These are phyloP conservation scores for Saccharomycopsis synnaedendra DNA, from an alignment of 805 yeast species.

Conservation along the genomic window DNA sequence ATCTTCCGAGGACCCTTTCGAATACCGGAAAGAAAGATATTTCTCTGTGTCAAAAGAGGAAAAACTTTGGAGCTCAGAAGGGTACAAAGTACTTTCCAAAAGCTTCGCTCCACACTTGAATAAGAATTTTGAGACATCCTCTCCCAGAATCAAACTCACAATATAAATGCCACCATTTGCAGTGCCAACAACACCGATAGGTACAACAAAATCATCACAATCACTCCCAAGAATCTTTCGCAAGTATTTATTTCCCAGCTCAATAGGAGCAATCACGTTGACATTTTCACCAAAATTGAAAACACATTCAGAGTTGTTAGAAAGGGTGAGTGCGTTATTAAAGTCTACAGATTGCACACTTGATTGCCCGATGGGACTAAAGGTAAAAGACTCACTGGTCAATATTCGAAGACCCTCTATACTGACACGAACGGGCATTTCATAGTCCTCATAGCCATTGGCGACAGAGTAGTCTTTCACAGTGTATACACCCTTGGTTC, in stretches of 20 bases:
- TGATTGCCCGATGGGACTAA: no score
- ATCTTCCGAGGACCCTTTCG: no score
- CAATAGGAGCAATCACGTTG: constrained; percentile 17
- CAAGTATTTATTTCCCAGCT: constrained; percentile 1
- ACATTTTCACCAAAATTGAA: constrained; percentile 20
- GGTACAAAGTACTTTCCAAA: no score
- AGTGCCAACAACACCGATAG: constrained; percentile 20
- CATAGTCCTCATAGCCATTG: constrained; percentile 19
- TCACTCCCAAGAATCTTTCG: background rate
- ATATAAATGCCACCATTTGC: constrained; percentile 20
- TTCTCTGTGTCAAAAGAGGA: no score
- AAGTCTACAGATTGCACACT: background rate
- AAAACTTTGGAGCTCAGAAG: no score
- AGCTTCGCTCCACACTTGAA: no score
- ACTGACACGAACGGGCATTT: constrained; percentile 24
- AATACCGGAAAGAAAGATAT: no score
- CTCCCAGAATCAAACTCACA: constrained; percentile 12
- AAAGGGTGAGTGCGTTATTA: background rate
- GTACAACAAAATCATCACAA: constrained; percentile 12
- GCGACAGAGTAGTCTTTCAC: constrained; percentile 15
- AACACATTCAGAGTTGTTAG: background rate
- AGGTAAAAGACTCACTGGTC: background rate
- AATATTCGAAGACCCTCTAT: background rate
- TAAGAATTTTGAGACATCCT: background rate
- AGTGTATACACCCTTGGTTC: constrained; percentile 7